A percentile compares a stretch with the other conserved stretches of the same genome.
phyloP scores from a whole-genome alignment of 257 asterid genomes.

The Fraxinus americana region DNA sequence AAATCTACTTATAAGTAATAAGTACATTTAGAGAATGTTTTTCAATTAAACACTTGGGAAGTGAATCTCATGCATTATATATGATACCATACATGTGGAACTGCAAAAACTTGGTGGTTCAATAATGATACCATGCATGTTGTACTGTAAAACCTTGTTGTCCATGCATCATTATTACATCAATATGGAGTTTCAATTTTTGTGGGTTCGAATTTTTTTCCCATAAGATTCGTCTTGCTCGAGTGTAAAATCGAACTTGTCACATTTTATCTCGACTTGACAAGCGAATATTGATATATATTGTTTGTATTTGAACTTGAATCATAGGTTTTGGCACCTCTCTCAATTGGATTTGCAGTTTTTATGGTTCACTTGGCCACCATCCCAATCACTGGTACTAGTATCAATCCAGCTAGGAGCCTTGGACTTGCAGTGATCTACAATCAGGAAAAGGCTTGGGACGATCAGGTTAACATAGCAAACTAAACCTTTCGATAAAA shows the following conservation, averaged over 20 bases:
- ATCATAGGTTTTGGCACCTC: slow-evolving; percentile 38
- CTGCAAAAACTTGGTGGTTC: slow-evolving; percentile 27
- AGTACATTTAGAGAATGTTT: slow-evolving; percentile 29
- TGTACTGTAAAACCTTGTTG: too few relatives aligned
- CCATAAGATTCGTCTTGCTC: too few relatives aligned
- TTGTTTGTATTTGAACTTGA: background rate
- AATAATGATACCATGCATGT: slow-evolving; percentile 18
- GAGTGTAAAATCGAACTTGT: background rate
- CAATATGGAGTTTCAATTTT: too few relatives aligned
- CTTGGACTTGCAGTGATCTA: slow-evolving; percentile 41
- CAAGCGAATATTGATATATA: background rate
- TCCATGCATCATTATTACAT: too few relatives aligned
- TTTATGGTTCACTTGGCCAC: slow-evolving; percentile 50
- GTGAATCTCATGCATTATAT: slow-evolving; percentile 28
- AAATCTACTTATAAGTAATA: too few relatives aligned
- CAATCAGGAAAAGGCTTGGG: slow-evolving; percentile 35
- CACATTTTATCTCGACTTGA: too few relatives aligned
- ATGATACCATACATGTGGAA: too few relatives aligned
- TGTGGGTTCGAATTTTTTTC: too few relatives aligned
- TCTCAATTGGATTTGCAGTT: slow-evolving; percentile 47
- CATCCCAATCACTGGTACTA: slow-evolving; percentile 42
- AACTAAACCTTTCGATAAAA: too few relatives aligned
- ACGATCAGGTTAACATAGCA: slow-evolving; percentile 34
- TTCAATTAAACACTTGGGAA: slow-evolving; percentile 34
- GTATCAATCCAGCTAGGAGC: slow-evolving; percentile 49